Percentiles rank a stretch among this genome's conserved stretches.
Evolutionary conservation across 441 rosid species (phyloP).

Genomic region (Erodium moschatum): DNA sequence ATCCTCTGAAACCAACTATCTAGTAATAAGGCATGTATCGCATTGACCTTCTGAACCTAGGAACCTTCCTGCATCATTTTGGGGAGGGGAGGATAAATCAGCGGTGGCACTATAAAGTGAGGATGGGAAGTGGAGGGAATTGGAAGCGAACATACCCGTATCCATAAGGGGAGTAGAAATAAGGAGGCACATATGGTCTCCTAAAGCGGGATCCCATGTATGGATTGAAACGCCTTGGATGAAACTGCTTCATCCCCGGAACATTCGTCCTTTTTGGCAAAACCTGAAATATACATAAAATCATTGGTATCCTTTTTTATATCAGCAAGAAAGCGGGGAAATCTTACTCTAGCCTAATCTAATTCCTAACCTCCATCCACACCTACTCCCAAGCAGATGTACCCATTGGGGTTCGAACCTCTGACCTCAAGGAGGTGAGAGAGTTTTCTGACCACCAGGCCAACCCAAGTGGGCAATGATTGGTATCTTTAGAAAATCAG

Average conservation of each 20-base stretch:
- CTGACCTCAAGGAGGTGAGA: too few species aligned
- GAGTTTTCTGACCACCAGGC: too few species aligned
- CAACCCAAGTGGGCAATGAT: too few species aligned
- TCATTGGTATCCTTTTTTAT: background rate
- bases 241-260: slow-evolving; percentile 86
- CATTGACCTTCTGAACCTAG: slow-evolving; percentile 79
- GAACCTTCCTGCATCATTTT: slow-evolving; percentile 56
- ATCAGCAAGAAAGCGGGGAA: too few species aligned
- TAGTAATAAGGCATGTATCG: slow-evolving; percentile 87
- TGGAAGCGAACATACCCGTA: slow-evolving; percentile 48
- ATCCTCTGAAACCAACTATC: slow-evolving; percentile 4
- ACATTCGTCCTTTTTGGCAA: slow-evolving; percentile 78
- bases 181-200: slow-evolving; percentile 68
- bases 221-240: slow-evolving; percentile 60
- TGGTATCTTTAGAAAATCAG: too few species aligned
- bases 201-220: slow-evolving; percentile 57
- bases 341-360: too few species aligned
- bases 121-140: background rate
- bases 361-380: too few species aligned
- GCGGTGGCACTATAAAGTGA: background rate
- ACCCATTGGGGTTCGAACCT: too few species aligned
- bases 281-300: slow-evolving; percentile 37
- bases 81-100: background rate
- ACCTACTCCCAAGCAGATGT: too few species aligned
- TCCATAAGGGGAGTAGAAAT: slow-evolving; percentile 74